These are phyloP conservation scores for Vicia villosa DNA, from an alignment of 306 rosid genomes.

Conservation along the genomic window DNA sequence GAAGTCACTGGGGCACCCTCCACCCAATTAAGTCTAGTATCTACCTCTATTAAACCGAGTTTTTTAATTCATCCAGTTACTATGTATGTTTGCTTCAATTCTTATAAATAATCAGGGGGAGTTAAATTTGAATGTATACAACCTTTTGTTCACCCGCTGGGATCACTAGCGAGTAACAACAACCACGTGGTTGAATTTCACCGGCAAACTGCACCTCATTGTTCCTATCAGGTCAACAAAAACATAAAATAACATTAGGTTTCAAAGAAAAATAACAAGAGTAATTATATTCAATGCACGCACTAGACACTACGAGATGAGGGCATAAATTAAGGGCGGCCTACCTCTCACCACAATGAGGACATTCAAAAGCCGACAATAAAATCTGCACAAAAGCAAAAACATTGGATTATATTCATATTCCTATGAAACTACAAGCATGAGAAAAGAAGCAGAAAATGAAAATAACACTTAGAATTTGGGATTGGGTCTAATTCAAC, in stretches of 20 bases:
- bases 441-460: constrained; percentile 4
- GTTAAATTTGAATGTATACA: constrained; percentile 26
- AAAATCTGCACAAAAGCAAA: constrained; percentile 57
- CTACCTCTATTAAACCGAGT: not conserved
- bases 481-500: too few relatives aligned
- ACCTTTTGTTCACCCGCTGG: constrained; percentile 74
- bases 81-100: not conserved
- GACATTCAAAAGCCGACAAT: constrained; percentile 89
- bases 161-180: constrained; percentile 67
- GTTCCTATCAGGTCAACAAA: constrained; percentile 53
- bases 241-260: constrained; percentile 17
- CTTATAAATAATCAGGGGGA: constrained; percentile 8
- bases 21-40: not conserved
- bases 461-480: not conserved
- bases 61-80: constrained; percentile 21
- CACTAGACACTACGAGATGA: constrained; percentile 2
- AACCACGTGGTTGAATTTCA: constrained; percentile 86
- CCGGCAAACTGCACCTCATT: constrained; percentile 99
- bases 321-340: constrained; percentile 9
- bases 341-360: constrained; percentile 94
- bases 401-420: constrained; percentile 5
- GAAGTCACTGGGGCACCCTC: constrained; percentile 17
- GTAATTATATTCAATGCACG: not conserved
- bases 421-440: constrained; percentile 15
- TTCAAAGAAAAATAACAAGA: constrained; percentile 6